Conservation (phyloP, 116 monocot genomes). For the Iris pallida region DNA sequence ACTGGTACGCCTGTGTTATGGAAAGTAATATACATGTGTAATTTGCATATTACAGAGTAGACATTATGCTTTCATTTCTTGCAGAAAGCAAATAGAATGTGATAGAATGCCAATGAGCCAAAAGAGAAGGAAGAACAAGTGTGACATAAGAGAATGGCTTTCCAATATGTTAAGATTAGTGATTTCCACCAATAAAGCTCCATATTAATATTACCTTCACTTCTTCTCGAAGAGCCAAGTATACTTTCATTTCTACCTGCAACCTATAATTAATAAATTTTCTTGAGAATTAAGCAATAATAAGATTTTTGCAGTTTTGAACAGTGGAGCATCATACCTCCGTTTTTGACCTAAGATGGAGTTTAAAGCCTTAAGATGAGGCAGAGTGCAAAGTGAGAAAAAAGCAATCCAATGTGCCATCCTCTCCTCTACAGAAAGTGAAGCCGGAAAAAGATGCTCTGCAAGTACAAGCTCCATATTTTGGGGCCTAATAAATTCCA, state of each 20-base stretch:
- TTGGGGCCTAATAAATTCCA: conserved; percentile 50
- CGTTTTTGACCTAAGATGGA: conserved; percentile 63
- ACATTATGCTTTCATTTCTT: background rate
- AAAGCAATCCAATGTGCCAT: conserved; percentile 66
- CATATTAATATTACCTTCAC: conserved; percentile 44
- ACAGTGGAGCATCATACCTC: conserved; percentile 38
- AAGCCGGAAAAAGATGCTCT: conserved; percentile 74
- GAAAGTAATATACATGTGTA: background rate
- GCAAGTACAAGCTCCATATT: conserved; percentile 75
- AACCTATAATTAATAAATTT: conserved; percentile 33
- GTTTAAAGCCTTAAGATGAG: conserved; percentile 60
- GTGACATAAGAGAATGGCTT: background rate
- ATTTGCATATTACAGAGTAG: background rate
- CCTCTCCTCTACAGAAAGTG: conserved; percentile 67
- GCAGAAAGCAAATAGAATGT: background rate
- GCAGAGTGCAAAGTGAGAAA: conserved; percentile 53
- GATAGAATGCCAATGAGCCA: background rate
- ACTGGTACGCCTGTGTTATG: background rate
- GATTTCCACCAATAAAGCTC: background rate
- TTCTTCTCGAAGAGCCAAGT: conserved; percentile 48
- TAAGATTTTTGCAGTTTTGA: background rate
- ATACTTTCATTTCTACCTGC: conserved; percentile 55
- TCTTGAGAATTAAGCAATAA: background rate
- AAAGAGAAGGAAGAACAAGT: background rate
- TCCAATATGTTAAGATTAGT: background rate